Percentiles rank a stretch among this genome's conserved stretches.
These are phyloP conservation scores for Aureobasidium sp. DNA, from an alignment of 2,329 filamentous ascomycete genomes.

Conservation along the genomic window DNA sequence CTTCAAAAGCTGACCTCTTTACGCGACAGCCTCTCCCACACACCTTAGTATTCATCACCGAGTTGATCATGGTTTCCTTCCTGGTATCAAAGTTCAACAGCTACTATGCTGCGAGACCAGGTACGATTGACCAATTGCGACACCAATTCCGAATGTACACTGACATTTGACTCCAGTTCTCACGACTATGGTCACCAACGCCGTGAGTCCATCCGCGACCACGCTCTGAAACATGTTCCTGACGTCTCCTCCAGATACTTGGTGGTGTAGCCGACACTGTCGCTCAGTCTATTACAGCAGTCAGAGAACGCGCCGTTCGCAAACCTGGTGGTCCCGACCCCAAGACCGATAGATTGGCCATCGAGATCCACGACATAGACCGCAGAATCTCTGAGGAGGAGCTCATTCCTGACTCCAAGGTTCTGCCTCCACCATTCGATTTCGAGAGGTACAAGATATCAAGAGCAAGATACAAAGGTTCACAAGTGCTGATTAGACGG, in stretches of 20 bases:
- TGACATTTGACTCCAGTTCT: conserved; percentile 50
- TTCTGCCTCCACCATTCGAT: conserved; percentile 75
- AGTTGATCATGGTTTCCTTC: conserved; percentile 78
- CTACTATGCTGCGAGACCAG: conserved; percentile 84
- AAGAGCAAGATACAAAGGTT: not conserved
- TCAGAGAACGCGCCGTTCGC: conserved; percentile 48
- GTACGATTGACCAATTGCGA: conserved; percentile 38
- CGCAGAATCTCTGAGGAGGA: conserved; percentile 65
- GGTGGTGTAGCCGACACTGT: conserved; percentile 95
- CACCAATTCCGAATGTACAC: not conserved
- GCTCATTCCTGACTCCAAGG: conserved; percentile 53
- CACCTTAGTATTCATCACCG: conserved; percentile 72
- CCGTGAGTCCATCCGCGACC: conserved; percentile 41
- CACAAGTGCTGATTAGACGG: not conserved
- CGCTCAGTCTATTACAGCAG: conserved; percentile 82
- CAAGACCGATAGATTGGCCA: conserved; percentile 65
- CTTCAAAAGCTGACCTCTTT: not conserved
- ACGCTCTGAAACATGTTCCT: not conserved
- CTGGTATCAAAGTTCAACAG: conserved; percentile 82
- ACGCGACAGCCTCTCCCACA: conserved; percentile 70
- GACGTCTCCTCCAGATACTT: conserved; percentile 48
- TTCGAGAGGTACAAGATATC: conserved; percentile 52
- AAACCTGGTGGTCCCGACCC: conserved; percentile 49
- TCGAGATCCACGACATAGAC: conserved; percentile 84
- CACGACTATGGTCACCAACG: conserved; percentile 99